Base-by-base conservation (phyloP, 306 rosid species). In the Dryas drummondii region DNA sequence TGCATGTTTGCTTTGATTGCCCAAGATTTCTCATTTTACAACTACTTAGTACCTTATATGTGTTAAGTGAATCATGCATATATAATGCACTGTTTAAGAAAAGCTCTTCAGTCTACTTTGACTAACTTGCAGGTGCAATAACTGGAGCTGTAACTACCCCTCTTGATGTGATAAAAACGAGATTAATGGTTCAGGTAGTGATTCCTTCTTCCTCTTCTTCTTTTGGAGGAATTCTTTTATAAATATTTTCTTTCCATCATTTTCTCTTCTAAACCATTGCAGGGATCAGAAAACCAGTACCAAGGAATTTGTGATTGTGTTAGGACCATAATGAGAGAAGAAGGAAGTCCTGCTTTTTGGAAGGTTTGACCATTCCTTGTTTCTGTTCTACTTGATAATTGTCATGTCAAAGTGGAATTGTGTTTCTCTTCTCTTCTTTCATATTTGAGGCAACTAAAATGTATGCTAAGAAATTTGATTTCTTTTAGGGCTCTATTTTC, bases 131-230 rank as follows among this genome's bases (percentile, higher is more conserved):
- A 94, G 98, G 98, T 74, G 98, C 96, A 68, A 76, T 91, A 78
- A 94, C 98, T 69, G 98, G 98, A 76, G 98, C 98, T 65, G 81
- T 91, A 83, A 94, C 97, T 19, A 91, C 97, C 17, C 98, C 98
- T 16, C 98, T 94, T 65, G 98, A 91, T 58, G 98, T 94, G 74
- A 91, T 94, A 63, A 94, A 94, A 84, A 94, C 98, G 44, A 87
- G 98, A 85, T 72, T 94, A 73, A 94, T 94, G 98, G 75, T 84
- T 87, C 91, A 87, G 88, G 90, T 83, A 70, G 19, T 60, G n/a
- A 56, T 1, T 66, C n/a, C 57, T 76, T 26, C 13, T 52, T 40
- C 4, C 22, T 64, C 46, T 76, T 13, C 47, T 57, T 13, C 17
- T 16, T 32, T 75, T 41, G 66, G 59, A 37, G 40, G 42, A 60